These are phyloP conservation scores for Saturnispora besseyi DNA, from an alignment of 805 yeast species.

Conservation along the genomic window DNA sequence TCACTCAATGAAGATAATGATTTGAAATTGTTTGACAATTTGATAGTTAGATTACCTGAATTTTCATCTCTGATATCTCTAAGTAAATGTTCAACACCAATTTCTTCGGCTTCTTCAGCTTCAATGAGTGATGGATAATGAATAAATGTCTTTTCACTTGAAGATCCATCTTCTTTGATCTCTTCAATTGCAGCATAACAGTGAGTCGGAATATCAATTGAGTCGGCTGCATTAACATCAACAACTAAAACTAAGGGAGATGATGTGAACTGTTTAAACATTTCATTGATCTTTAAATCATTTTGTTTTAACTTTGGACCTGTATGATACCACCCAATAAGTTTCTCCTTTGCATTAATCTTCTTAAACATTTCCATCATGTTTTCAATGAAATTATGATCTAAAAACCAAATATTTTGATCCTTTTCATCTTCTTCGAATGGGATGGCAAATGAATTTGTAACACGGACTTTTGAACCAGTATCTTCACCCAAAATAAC, in stretches of 20 bases:
- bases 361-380: constrained; percentile 98
- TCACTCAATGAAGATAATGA: constrained; percentile 80
- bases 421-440: constrained; percentile 94
- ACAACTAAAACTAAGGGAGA: constrained; percentile 83
- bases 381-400: constrained; percentile 89
- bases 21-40: constrained; percentile 81
- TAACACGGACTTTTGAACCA: constrained; percentile 48
- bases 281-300: constrained; percentile 84
- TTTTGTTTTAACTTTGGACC: constrained; percentile 88
- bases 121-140: constrained; percentile 89
- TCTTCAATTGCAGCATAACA: constrained; percentile 93
- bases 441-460: constrained; percentile 94
- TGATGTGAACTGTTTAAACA: constrained; percentile 72
- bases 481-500: constrained; percentile 74
- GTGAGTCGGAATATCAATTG: constrained; percentile 90
- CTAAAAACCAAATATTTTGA: constrained; percentile 91
- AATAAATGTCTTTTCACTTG: constrained; percentile 84
- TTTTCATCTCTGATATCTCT: constrained; percentile 96
- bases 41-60: constrained; percentile 81
- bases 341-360: constrained; percentile 91
- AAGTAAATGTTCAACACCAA: constrained; percentile 93
- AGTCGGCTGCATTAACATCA: constrained; percentile 71
- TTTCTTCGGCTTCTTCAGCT: constrained; percentile 99
- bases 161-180: constrained; percentile 90
- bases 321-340: constrained; percentile 99